phyloP scores from a whole-genome alignment of 208 protist species.

The Trypanosoma avium region DNA sequence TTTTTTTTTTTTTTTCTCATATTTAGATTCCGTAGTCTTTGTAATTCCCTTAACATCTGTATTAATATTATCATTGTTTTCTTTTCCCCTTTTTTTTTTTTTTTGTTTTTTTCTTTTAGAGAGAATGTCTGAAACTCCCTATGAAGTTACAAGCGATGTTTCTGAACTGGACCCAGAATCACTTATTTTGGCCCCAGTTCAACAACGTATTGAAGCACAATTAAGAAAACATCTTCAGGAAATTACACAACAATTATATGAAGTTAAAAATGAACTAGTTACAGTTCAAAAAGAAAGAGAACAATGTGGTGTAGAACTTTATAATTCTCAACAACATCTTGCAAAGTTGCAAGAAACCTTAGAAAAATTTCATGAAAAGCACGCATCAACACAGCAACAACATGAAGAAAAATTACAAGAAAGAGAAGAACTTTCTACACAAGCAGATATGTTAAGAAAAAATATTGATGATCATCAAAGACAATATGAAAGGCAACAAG shows the following conservation, averaged over 20 bases:
- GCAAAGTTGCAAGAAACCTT: constrained; percentile 92
- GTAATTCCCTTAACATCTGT: too few relatives aligned
- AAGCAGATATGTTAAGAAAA: constrained; percentile 56
- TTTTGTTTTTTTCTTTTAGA: neutral
- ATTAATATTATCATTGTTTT: neutral
- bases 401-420: constrained; percentile 82
- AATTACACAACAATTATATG: constrained; percentile 79
- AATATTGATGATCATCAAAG: constrained; percentile 88
- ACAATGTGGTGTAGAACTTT: constrained; percentile 93
- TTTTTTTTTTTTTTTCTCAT: constrained; percentile 34
- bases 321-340: constrained; percentile 94
- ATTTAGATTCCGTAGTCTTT: too few relatives aligned
- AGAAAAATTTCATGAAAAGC: constrained; percentile 90
- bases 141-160: constrained; percentile 77
- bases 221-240: constrained; percentile 86
- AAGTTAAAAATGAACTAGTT: constrained; percentile 79
- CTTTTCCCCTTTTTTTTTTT: constrained; percentile 14
- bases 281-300: constrained; percentile 84
- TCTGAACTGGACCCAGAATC: constrained; percentile 91
- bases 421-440: constrained; percentile 58
- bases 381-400: constrained; percentile 61
- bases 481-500: constrained; percentile 86
- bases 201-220: constrained; percentile 89
- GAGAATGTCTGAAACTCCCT: constrained; percentile 36
- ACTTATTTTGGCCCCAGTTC: constrained; percentile 77